These are phyloP conservation scores for Moringa oleifera DNA, from an alignment of 345 rosid species.

Conservation along the genomic window DNA sequence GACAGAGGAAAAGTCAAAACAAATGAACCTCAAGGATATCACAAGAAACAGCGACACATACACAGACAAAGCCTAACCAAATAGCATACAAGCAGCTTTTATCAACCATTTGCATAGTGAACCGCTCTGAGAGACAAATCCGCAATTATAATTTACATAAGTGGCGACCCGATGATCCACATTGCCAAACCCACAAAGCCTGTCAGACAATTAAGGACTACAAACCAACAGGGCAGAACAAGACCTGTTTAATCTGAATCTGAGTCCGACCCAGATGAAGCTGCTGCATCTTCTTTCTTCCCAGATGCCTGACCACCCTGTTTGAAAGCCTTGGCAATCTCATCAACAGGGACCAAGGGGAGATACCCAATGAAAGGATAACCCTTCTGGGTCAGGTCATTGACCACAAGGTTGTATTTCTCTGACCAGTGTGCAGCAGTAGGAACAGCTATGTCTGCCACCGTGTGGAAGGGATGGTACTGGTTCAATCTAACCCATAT, in stretches of 20 bases:
- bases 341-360: constrained; percentile 69
- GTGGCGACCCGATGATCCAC: no score
- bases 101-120: no score
- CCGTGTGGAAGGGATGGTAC: constrained; percentile 41
- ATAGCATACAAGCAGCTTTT: no score
- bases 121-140: no score
- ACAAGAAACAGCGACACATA: no score
- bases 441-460: constrained; percentile 46
- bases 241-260: constrained; percentile 35
- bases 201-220: no score
- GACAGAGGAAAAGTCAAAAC: no score
- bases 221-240: not conserved
- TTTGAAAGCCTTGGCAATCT: constrained; percentile 49
- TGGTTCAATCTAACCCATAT: constrained; percentile 47
- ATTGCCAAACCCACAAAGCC: no score
- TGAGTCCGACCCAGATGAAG: constrained; percentile 25
- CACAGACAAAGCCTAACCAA: no score
- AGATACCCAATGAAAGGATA: constrained; percentile 41
- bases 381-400: constrained; percentile 51
- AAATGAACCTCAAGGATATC: no score
- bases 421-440: constrained; percentile 46
- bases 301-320: constrained; percentile 30
- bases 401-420: constrained; percentile 45
- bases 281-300: constrained; percentile 28
- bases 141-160: no score